Percentiles rank a stretch among this genome's conserved stretches.
Conservation (phyloP, 1,284 basidiomycete species). For the Rhodotorula sp. region DNA sequence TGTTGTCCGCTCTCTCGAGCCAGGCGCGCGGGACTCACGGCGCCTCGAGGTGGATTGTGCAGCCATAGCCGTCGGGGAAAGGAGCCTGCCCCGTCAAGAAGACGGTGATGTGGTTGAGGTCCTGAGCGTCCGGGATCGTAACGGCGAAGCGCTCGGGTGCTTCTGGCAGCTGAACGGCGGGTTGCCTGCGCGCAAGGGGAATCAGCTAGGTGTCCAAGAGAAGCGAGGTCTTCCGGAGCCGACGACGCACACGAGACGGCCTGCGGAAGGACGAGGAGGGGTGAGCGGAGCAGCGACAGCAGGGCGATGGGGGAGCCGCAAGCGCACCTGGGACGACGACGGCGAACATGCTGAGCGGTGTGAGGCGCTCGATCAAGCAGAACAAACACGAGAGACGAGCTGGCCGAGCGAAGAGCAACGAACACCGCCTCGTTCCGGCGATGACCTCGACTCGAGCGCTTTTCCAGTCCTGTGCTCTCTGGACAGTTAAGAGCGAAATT, state of each 20-base stretch:
- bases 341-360: conserved; percentile 11
- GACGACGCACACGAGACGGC: conserved; percentile 22
- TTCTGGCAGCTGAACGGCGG: conserved; percentile 24
- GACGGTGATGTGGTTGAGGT: conserved; percentile 86
- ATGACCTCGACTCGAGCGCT: too few species aligned
- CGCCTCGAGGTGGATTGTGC: conserved; percentile 86
- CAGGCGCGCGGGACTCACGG: conserved; percentile 53
- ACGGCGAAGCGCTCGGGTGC: conserved; percentile 62
- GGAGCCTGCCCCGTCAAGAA: conserved; percentile 83
- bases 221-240: background rate
- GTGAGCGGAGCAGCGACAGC: background rate
- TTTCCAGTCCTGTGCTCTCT: too few species aligned
- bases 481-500: too few species aligned
- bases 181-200: conserved; percentile 7
- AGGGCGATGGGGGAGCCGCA: background rate
- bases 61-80: conserved; percentile 85
- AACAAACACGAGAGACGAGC: background rate
- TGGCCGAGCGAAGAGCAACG: background rate
- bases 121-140: conserved; percentile 70
- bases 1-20: fast-evolving
- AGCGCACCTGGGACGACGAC: conserved; percentile 26
- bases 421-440: background rate
- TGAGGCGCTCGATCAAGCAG: too few species aligned
- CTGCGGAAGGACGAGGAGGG: background rate
- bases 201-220: background rate